Conservation (phyloP, 352 stramenopile species). For the Pythium brassicae region DNA sequence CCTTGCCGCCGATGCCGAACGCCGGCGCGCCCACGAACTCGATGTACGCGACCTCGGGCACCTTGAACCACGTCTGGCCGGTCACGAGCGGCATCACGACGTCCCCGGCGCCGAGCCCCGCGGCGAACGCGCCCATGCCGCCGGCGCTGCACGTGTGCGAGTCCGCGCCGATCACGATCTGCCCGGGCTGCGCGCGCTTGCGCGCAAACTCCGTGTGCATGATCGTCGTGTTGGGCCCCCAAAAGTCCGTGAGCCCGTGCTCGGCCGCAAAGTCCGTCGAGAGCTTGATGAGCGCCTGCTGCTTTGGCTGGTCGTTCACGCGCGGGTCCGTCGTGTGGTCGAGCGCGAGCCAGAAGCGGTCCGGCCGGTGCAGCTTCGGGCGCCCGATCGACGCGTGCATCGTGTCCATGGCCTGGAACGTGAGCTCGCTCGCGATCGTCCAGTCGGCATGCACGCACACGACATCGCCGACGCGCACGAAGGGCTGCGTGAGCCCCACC, state of each 20-base stretch:
- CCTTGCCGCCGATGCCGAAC: constrained; percentile 77
- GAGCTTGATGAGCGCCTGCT: constrained; percentile 88
- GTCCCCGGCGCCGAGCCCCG: constrained; percentile 69
- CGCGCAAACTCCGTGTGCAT: constrained; percentile 87
- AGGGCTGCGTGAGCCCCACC: constrained; percentile 60
- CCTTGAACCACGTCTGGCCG: constrained; percentile 86
- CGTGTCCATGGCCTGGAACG: not conserved
- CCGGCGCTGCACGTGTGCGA: constrained; percentile 77
- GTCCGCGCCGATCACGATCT: constrained; percentile 83
- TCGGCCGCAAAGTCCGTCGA: constrained; percentile 80
- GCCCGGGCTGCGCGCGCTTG: constrained; percentile 73
- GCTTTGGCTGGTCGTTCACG: constrained; percentile 74
- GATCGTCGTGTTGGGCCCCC: constrained; percentile 83
- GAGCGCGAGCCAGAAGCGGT: constrained; percentile 85
- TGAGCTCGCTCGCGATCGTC: constrained; percentile 84
- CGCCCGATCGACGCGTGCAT: constrained; percentile 64
- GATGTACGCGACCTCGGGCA: constrained; percentile 83
- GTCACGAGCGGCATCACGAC: constrained; percentile 85
- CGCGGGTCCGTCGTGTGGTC: constrained; percentile 83
- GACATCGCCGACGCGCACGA: constrained; percentile 68
- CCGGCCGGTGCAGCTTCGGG: constrained; percentile 78
- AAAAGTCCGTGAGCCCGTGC: constrained; percentile 75
- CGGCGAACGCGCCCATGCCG: constrained; percentile 74
- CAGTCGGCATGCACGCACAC: constrained; percentile 83
- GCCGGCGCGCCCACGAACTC: constrained; percentile 69